Percentiles rank a stretch among this genome's conserved stretches.
Evolutionary conservation across 768 basidiomycete species (phyloP).

Genomic region (Termitomyces bulborhizus): DNA sequence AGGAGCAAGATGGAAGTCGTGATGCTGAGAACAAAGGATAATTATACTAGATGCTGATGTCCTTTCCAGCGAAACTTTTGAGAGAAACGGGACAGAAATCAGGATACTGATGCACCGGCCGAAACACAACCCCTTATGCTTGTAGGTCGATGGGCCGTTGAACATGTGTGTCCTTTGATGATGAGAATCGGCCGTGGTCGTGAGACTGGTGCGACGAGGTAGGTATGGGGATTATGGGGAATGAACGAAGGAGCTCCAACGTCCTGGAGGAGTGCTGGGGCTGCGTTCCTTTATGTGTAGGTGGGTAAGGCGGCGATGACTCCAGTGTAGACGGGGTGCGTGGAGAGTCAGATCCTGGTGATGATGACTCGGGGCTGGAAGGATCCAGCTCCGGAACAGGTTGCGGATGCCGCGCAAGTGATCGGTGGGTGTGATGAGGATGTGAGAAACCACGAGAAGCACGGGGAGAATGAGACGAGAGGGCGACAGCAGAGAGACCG

Average conservation of each 20-base stretch:
- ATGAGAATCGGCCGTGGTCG: constrained; percentile 8
- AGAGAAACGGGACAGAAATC: background rate
- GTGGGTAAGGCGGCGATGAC: constrained; percentile 17
- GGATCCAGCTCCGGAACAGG: constrained; percentile 39
- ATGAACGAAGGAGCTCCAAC: constrained; percentile 40
- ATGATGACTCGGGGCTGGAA: constrained; percentile 31
- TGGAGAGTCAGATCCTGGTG: constrained; percentile 21
- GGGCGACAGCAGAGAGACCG: constrained; percentile 24
- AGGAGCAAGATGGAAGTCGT: background rate
- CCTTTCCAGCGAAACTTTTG: constrained; percentile 5
- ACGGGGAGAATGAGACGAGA: constrained; percentile 18
- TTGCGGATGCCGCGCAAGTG: background rate
- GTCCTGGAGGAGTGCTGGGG: constrained; percentile 26
- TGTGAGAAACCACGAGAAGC: constrained; percentile 16
- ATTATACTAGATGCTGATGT: constrained; percentile 6
- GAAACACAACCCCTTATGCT: background rate
- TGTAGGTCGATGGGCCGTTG: constrained; percentile 8
- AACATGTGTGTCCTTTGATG: constrained; percentile 13
- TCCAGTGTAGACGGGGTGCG: constrained; percentile 20
- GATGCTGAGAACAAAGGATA: constrained; percentile 12
- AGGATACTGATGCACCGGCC: background rate
- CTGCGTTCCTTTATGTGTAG: constrained; percentile 12
- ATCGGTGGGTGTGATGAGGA: constrained; percentile 11
- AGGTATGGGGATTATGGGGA: constrained; percentile 38
- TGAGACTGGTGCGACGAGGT: constrained; percentile 14